Base-by-base conservation (phyloP, 2,329 filamentous ascomycete genomes). In the Fusarium praegraminearum region DNA sequence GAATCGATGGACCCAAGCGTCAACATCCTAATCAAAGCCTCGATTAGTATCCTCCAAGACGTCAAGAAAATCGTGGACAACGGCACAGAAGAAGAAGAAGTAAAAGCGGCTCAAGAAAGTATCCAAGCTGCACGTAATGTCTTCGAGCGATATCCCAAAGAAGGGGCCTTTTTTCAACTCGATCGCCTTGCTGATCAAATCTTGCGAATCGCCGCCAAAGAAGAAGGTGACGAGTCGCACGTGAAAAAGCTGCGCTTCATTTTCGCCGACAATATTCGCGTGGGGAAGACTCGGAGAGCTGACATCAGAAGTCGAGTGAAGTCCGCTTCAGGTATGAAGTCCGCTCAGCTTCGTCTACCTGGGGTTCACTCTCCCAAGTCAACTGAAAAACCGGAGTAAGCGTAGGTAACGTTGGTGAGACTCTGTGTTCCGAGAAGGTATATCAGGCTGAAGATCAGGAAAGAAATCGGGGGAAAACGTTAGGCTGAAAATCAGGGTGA, bases 1-100 rank as follows among this genome's bases (percentile, higher is more conserved):
- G 32, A 38, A 38, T 67, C 30, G 20, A 71, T 71, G 67, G 47
- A 65, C 3, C 54, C 58, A 33, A 59, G 36, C 36, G 55, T 71
- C 47, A 56, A 40, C 30, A 22, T 9, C 7, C 54, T 61, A 26
- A 38, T 70, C 18, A 2, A 40, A 5, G 59, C 36, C 18, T 68
- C 67, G 5, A 61, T 71, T 24, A 11, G 33, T 16, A 47, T 71
- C 22, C 63, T 71, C 11, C 16, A 55, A 16, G 63, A 58, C 18
- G 15, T 61, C 16, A 51, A 32, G 32, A 52, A 15, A n/a, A 16
- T 52, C 11, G 38, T 70, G 38, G 47, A 52, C 5, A 40, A 44
- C 5, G 20, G 20, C 8, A 20, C 56, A 13, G 10, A 49, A 22
- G 13, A 49, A 9, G 18, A 49, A 9, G 18, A 16, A 2, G 15